Percentiles rank a stretch among this genome's conserved stretches.
Evolutionary conservation across 331 rosid genomes (phyloP).

Genomic region (Ulmus americana): DNA sequence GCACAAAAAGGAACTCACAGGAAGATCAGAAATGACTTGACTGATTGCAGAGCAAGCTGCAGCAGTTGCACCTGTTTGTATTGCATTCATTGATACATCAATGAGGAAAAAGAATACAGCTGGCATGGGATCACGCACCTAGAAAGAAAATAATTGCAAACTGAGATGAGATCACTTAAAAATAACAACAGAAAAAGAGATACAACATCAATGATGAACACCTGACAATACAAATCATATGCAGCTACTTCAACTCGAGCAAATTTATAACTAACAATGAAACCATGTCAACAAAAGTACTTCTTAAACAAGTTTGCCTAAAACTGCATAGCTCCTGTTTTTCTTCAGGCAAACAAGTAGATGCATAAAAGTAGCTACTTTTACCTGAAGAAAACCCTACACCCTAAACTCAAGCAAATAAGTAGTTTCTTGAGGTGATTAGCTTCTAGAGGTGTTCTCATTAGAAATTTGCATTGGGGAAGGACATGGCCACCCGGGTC

Average conservation of each 20-base stretch:
- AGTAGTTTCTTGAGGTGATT: too few relatives aligned
- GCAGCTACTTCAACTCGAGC: not conserved
- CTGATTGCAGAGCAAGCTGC: slow-evolving; percentile 96
- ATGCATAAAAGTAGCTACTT: too few relatives aligned
- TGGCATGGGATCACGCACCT: slow-evolving; percentile 99
- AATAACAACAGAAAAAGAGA: not conserved
- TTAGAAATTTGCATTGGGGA: too few relatives aligned
- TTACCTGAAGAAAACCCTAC: too few relatives aligned
- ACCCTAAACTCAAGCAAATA: too few relatives aligned
- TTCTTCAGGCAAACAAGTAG: too few relatives aligned
- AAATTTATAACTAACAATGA: not conserved
- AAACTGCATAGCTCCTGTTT: too few relatives aligned
- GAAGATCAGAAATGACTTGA: slow-evolving; percentile 88
- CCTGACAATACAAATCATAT: not conserved
- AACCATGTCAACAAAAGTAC: not conserved
- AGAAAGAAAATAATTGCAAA: slow-evolving; percentile 21
- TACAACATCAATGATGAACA: not conserved
- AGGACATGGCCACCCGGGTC: too few relatives aligned
- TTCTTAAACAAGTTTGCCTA: not conserved
- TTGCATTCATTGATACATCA: slow-evolving; percentile 91
- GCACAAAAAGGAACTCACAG: slow-evolving; percentile 54
- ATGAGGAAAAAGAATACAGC: slow-evolving; percentile 89
- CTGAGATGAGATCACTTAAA: slow-evolving; percentile 12
- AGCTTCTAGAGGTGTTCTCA: too few relatives aligned
- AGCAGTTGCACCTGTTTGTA: slow-evolving; percentile 97